Evolutionary conservation across 2,329 filamentous ascomycete genomes (phyloP), one percentile per base, ranked within the genome.

Genomic region (Xylariaceae sp.): DNA sequence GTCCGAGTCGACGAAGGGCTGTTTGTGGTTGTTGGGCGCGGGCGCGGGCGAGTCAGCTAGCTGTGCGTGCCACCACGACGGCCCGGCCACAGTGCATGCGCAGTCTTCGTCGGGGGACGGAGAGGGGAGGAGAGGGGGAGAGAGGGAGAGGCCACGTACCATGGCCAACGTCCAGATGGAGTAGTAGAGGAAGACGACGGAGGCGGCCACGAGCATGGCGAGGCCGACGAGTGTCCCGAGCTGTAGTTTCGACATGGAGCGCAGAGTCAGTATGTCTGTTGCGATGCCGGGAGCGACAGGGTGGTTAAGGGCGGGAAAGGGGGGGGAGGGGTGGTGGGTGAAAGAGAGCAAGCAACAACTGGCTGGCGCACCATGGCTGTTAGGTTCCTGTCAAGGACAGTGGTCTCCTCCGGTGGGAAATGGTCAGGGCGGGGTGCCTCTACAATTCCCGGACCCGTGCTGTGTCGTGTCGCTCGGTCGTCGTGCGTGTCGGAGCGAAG

Each of bases 1-100:
- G 59, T 87, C 86, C 37, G 83, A 77, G 63, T 98, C 92, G 63
- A 98, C 92, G 62, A 98, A 98, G 58, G 92, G 92, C 92, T 98
- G 49, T 38, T 21, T 33, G 19, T 9, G 29, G 29, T 47, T 45
- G 35, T 31, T 29, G 21, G 34, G 22, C 15, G 23, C 10, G n/a
- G 22, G 12, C 21, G 24, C 13, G n/a, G n/a, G n/a, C n/a, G n/a
- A n/a, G n/a, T n/a, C n/a, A n/a, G n/a, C n/a, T n/a, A n/a, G n/a
- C n/a, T n/a, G n/a, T n/a, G n/a, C n/a, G n/a, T n/a, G n/a, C n/a
- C n/a, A n/a, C n/a, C n/a, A n/a, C n/a, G n/a, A n/a, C n/a, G n/a
- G n/a, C n/a, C n/a, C n/a, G n/a, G n/a, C n/a, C n/a, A 8, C 6
- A 14, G 12, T 26, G n/a, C 12, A 12, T 23, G 30, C 38, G 46